A percentile compares a stretch with the other conserved stretches of the same genome.
These are phyloP conservation scores for Daldinia decipiens DNA, from an alignment of 495 filamentous ascomycete genomes.

Conservation along the genomic window DNA sequence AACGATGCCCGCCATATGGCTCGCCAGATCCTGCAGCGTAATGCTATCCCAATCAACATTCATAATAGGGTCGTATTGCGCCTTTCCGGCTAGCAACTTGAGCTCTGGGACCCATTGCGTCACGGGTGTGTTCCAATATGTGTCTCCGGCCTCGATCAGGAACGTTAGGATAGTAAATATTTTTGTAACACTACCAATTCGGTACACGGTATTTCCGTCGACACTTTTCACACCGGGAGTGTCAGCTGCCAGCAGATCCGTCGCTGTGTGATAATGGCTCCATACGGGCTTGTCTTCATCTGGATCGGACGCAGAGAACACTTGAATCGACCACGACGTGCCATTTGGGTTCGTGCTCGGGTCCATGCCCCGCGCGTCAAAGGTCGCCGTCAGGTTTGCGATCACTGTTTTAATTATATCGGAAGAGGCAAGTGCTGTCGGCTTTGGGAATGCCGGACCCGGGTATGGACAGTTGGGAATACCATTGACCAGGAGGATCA, in stretches of 20 bases:
- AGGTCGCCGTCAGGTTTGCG: conserved; percentile 51
- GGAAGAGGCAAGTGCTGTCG: conserved; percentile 50
- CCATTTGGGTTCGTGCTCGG: conserved; percentile 52
- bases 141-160: conserved; percentile 56
- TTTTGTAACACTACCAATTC: conserved; percentile 63
- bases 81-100: conserved; percentile 46
- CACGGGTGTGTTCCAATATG: conserved; percentile 55
- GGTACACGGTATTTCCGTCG: conserved; percentile 60
- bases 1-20: conserved; percentile 62
- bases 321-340: conserved; percentile 62
- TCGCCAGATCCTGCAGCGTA: conserved; percentile 63
- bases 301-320: conserved; percentile 58
- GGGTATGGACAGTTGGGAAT: conserved; percentile 60
- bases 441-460: conserved; percentile 60
- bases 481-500: conserved; percentile 21
- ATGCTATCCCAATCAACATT: conserved; percentile 64
- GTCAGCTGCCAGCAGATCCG: conserved; percentile 44
- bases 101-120: conserved; percentile 69
- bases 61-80: conserved; percentile 51
- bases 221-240: conserved; percentile 53
- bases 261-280: conserved; percentile 61
- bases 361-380: conserved; percentile 49
- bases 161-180: conserved; percentile 60
- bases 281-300: conserved; percentile 48
- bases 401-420: conserved; percentile 49